Conservation (phyloP, 192 early-diverging fungal genomes). For the Coemansia sp. region DNA sequence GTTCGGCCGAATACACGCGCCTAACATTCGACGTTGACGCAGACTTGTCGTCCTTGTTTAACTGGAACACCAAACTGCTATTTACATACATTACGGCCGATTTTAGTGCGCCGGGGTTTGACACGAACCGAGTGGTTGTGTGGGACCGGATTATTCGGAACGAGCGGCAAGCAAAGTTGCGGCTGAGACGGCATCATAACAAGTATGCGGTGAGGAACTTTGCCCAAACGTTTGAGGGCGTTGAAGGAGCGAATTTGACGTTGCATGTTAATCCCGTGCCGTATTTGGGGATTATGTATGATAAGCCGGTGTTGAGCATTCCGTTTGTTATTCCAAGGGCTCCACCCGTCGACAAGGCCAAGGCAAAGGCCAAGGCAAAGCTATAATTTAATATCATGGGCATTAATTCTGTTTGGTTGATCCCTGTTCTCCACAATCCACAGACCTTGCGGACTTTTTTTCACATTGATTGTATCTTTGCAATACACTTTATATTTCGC, state of each 20-base stretch:
- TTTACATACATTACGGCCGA: conserved; percentile 51
- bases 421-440: too few relatives aligned
- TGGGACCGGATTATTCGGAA: conserved; percentile 52
- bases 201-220: conserved; percentile 51
- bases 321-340: conserved; percentile 36
- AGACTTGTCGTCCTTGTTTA: conserved; percentile 50
- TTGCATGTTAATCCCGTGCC: conserved; percentile 51
- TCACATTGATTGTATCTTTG: background rate
- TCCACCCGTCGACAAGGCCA: background rate
- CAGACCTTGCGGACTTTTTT: background rate
- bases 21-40: conserved; percentile 53
- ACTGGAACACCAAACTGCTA: conserved; percentile 56
- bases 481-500: background rate
- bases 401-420: too few relatives aligned
- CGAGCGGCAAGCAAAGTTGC: conserved; percentile 41
- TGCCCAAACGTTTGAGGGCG: conserved; percentile 34
- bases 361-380: background rate
- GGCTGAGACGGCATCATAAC: conserved; percentile 50
- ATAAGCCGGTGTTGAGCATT: conserved; percentile 35
- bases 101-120: conserved; percentile 22
- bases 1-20: conserved; percentile 41
- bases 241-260: conserved; percentile 44
- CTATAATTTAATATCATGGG: background rate
- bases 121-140: conserved; percentile 42
- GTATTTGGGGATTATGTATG: conserved; percentile 54